Evolutionary conservation across 768 basidiomycete species (phyloP).

Genomic region (Hypholoma sublateritium): DNA sequence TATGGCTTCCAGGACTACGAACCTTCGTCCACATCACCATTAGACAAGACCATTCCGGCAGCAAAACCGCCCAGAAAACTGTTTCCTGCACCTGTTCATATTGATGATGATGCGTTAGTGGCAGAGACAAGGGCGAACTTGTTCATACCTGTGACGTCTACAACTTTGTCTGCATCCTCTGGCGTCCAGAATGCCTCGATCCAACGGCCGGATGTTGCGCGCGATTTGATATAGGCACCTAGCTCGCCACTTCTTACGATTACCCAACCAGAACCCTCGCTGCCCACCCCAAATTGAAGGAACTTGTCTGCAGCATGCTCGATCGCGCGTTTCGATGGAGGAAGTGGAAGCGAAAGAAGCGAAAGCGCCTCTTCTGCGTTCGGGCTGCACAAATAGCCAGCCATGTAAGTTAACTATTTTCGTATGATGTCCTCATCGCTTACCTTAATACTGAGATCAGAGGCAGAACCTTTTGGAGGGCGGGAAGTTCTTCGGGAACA

Average conservation of each 20-base stretch:
- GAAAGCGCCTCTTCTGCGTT: slow-evolving; percentile 83
- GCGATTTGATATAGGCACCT: slow-evolving; percentile 65
- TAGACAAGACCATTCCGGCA: slow-evolving; percentile 60
- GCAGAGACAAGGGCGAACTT: slow-evolving; percentile 6
- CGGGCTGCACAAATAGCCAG: slow-evolving; percentile 46
- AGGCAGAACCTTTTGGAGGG: slow-evolving; percentile 58
- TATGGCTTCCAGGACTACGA: slow-evolving; percentile 10
- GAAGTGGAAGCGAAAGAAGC: slow-evolving; percentile 54
- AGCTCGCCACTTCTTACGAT: slow-evolving; percentile 74
- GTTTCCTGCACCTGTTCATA: slow-evolving; percentile 80
- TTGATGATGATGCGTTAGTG: slow-evolving; percentile 7
- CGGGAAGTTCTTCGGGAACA: slow-evolving; percentile 73
- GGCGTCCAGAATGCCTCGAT: slow-evolving; percentile 71
- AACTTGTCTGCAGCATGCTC: slow-evolving; percentile 69
- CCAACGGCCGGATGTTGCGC: slow-evolving; percentile 49
- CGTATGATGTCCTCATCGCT: slow-evolving; percentile 4
- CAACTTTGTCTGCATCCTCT: slow-evolving; percentile 47
- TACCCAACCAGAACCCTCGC: slow-evolving; percentile 51
- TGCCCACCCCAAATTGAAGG: slow-evolving; percentile 58
- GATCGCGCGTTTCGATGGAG: slow-evolving; percentile 51
- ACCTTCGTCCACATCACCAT: slow-evolving; percentile 71
- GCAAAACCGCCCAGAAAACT: slow-evolving; percentile 83
- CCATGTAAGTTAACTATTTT: not conserved
- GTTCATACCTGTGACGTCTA: slow-evolving; percentile 84
- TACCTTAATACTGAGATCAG: slow-evolving; percentile 71